Conservation (phyloP, 148 eudicot genomes). For the Silene latifolia region DNA sequence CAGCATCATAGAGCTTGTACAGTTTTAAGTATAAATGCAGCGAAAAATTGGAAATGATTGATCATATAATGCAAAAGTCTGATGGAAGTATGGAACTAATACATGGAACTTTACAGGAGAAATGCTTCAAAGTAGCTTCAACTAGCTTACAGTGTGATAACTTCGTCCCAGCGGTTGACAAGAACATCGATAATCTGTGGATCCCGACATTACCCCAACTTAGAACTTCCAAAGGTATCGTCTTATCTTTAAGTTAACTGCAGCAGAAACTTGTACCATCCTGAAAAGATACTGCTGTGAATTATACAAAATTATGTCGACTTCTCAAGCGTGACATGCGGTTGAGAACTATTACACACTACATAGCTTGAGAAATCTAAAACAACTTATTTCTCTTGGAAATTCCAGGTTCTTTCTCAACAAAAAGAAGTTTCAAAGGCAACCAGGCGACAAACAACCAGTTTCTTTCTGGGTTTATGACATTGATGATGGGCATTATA, state of each 20-base stretch:
- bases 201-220: background rate
- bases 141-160: constrained; percentile 21
- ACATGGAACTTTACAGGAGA: constrained; percentile 22
- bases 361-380: background rate
- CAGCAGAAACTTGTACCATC: background rate
- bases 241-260: background rate
- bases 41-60: background rate
- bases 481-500: constrained; percentile 66
- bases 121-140: constrained; percentile 25
- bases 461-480: constrained; percentile 58
- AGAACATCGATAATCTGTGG: constrained; percentile 32
- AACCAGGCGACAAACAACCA: constrained; percentile 35
- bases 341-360: too few species aligned
- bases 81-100: too few species aligned
- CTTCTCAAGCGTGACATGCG: too few species aligned
- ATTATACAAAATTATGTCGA: too few species aligned
- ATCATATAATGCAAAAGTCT: too few species aligned
- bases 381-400: background rate
- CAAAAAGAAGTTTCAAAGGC: constrained; percentile 32
- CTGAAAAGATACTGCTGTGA: background rate
- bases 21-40: background rate
- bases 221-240: constrained; percentile 31
- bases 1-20: too few species aligned
- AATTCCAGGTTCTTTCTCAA: constrained; percentile 35
- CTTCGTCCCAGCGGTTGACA: constrained; percentile 27